Base-by-base conservation (phyloP, 495 filamentous ascomycete species). In the Trichoderma orchidacearum region DNA sequence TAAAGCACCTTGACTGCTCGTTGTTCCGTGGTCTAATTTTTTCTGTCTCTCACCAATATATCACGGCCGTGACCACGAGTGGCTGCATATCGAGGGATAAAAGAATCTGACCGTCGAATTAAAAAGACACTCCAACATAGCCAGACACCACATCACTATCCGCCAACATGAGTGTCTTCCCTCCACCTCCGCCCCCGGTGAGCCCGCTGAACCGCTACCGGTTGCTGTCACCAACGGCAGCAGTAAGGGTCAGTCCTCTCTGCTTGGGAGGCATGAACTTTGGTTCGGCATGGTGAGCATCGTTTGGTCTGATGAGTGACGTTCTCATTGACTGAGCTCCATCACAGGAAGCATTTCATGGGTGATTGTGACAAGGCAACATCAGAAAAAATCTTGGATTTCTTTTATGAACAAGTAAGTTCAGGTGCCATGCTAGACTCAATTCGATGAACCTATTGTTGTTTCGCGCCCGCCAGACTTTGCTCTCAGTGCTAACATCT, bases 221-320 rank as follows among this genome's bases (percentile, higher is more conserved):
- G 17, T 66, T 83, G 50, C 73, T 84, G 1, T 72, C 83, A 4
- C 82, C 82, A 18, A 74, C 70, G 5, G 82, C 83, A 4, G 70
- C 72, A 1, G 72, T 85, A 17, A 67, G 74, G 48, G 80, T 86
- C 27, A 79, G 73, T 62, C 83, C 82, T 13, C 61, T 86, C 32
- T 82, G 79, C 55, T 71, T 86, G 5, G 83, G 83, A 0, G 68
- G 69, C 18, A 85, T 85, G 81, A 82, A 75, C 59, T 82, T 86
- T 60, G 82, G 81, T 28, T 69, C 75, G 15, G 72, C 75, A 21
- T 83, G 76, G 78, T 74, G 61, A 57, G 58, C 57, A 36, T 18
- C 23, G 1, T 51, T 8, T 35, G 32, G 32, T n/a, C 8, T 8
- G 32, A 35, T 8, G 8, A 35, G n/a, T 8, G 8, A 35, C 32